Evolutionary conservation across 306 rosid species (phyloP), one percentile per base, ranked within the genome.

Genomic region (Vigna hirtella): DNA sequence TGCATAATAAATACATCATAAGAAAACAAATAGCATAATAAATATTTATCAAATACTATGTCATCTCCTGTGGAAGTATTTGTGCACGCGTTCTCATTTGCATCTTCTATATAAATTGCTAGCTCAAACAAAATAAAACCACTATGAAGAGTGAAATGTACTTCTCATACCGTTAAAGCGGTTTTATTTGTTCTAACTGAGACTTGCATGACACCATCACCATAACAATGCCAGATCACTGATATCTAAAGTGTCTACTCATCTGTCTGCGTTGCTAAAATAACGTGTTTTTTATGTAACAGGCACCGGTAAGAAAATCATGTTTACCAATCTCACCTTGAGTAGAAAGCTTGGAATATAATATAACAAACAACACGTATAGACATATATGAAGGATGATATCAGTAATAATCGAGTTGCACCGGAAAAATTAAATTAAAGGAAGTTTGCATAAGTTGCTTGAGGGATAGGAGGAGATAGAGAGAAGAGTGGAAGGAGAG

Each of bases 281-380:
- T 18, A 47, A 36, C 36, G 22, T 24, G 56, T 20, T 40, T 72
- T 53, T 34, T 10, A 42, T 64, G 30, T 40, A 72, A 12, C 57
- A 63, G 75, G 14, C 49, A 57, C 6, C 7, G 24, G 22, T 56
- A 51, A 79, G 38, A 79, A 70, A 79, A 62, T 79, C 1, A 13
- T 72, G 73, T 55, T 24, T 38, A 50, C 48, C 26, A 50, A 45
- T 5, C 22, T 48, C n/a, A 4, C n/a, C 26, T 40, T 18, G 70
- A 22, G 49, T 28, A 63, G 67, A 72, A 51, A 49, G 32, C 7
- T 51, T 79, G 78, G 58, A 79, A 40, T 63, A 63, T 72, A 79
- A 74, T 52, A 28, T 11, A 79, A 52, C 73, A 40, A 79, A 52
- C 73, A 40, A 28, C 45, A 52, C 16, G 43, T 72, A 65, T 53